Evolutionary conservation across 352 stramenopile species (phyloP), one percentile per base, ranked within the genome.

Genomic region (Globisporangium splendens): DNA sequence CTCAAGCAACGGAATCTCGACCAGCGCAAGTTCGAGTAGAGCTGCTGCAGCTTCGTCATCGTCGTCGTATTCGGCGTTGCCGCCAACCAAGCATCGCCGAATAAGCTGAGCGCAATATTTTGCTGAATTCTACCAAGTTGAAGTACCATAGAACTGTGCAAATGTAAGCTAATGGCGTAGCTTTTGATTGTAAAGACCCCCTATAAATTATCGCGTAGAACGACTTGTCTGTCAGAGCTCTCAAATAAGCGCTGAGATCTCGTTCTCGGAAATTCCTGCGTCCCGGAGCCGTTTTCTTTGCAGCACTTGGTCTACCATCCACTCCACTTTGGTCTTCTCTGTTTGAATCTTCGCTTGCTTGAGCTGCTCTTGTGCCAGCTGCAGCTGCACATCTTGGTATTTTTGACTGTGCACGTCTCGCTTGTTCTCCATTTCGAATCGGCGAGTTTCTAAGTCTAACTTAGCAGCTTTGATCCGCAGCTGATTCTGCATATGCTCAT

Each of bases 261-360:
- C 70, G 24, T 76, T 61, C 17, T 74, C 60, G 17, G 69, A 74
- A 39, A 82, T 72, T 7, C 72, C 70, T 15, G 75, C 75, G 28
- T 82, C 72, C 31, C 57, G 67, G 10, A 84, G 54, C 20, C 69
- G 56, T 42, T 84, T 84, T 61, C 81, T 84, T 22, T 84, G 75
- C 39, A 84, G 51, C 56, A 73, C 60, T 54, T 82, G 72, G n/a
- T 84, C 72, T 20, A 82, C 61, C 51, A 82, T 59, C 75, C 72
- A 82, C 54, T 84, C 72, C 3, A 57, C 66, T 46, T 70, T 77
- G 48, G 81, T 69, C 60, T 82, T 84, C 46, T 82, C 72, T 8
- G 72, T 81, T 5, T 58, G 56, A 49, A 82, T 50, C 33, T 77
- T 75, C 15, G 72, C 70, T 42, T 84, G 75, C 17, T 79, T 70